phyloP scores from a whole-genome alignment of 352 stramenopile genomes.

The Phytopythium oedochilum region DNA sequence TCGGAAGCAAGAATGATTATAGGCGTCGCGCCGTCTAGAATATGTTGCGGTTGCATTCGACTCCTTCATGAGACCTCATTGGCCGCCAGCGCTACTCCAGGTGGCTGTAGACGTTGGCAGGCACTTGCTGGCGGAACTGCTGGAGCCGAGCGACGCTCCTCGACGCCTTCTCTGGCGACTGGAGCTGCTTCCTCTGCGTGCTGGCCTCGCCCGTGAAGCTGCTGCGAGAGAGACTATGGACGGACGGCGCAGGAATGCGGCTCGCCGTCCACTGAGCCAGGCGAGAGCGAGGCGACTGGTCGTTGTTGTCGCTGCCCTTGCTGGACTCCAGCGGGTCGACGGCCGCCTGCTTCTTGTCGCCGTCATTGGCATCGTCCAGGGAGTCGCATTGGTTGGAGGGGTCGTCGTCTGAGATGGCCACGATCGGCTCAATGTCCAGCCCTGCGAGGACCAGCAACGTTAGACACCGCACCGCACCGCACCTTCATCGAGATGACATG shows the following conservation, averaged over 20 bases:
- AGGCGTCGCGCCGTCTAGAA: too few species aligned
- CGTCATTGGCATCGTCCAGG: conserved; percentile 5
- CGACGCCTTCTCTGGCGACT: conserved; percentile 13
- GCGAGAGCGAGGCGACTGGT: background rate
- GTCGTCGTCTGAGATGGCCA: conserved; percentile 2
- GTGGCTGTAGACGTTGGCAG: conserved; percentile 30
- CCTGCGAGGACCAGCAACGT: conserved; percentile 5
- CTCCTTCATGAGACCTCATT: too few species aligned
- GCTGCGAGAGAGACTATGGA: background rate
- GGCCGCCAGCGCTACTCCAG: too few species aligned
- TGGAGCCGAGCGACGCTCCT: conserved; percentile 25
- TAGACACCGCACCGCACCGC: background rate
- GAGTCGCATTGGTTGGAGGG: conserved; percentile 60
- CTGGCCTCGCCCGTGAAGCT: background rate
- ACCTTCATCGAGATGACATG: too few species aligned
- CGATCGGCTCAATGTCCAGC: conserved; percentile 24
- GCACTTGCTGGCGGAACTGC: conserved; percentile 54
- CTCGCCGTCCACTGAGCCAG: background rate
- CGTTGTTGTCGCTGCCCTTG: conserved; percentile 20
- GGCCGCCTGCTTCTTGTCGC: background rate
- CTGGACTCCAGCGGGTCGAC: conserved; percentile 5
- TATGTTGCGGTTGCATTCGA: too few species aligned
- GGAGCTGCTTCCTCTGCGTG: conserved; percentile 4
- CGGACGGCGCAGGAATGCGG: background rate
- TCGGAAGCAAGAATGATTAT: background rate